Evolutionary conservation across 1,139 yeast species (phyloP), one percentile per base, ranked within the genome.

Genomic region (Arxiozyma heterogenica): DNA sequence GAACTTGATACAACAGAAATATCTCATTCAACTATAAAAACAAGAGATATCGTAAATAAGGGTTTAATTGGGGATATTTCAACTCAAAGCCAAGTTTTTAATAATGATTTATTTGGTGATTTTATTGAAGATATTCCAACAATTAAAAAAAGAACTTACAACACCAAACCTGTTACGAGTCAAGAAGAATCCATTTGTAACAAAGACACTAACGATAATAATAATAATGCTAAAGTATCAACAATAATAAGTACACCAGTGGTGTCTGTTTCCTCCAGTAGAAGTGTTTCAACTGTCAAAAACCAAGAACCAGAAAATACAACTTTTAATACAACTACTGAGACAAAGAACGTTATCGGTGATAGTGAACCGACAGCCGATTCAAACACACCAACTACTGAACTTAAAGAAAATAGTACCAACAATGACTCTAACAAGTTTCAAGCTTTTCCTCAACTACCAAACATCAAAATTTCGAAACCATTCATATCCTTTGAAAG

Each of bases 91-190:
- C 58, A 58, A 43, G 52, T 63, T 1, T 66, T 63, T 51, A 60
- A 63, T 42, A 61, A 60, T 41, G 69, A 66, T 48, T 52, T 65
- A 9, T 66, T 58, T 51, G 69, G 68, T n/a, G 69, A 65, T 44
- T 54, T 62, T 39, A 44, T 56, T 17, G 44, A 54, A 48, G 42
- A 42, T 11, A 23, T 48, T 30, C 52, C 54, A 22, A 44, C 51
- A 6, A 41, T 25, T 38, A 44, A 44, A 20, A 52, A 50, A 27
- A 48, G 21, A 12, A 27, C 34, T 22, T 22, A 38, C n/a, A 12
- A n/a, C 25, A 27, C 17, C 17, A 38, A 9, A 3, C 41, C 42
- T 17, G 41, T 12, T 34, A 17, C 15, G 20, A 25, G 3, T 20
- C 25, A 20, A 11, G 22, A 41, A 22, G 6, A 21, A 22, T 9